phyloP scores from a whole-genome alignment of 2,329 filamentous ascomycete genomes.

The Diaporthe sp. region DNA sequence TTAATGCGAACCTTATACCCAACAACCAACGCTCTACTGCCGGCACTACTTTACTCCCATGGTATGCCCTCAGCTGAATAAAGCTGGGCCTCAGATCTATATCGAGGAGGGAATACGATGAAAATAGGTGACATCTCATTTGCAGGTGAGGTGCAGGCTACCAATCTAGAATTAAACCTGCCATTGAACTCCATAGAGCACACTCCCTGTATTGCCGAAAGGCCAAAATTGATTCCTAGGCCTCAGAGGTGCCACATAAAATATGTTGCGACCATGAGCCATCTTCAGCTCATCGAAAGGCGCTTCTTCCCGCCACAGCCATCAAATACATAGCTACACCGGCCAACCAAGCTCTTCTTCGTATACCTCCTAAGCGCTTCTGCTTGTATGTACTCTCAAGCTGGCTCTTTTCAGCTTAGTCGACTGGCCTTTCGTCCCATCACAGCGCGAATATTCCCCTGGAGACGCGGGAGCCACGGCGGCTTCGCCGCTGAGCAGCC shows the following conservation, averaged over 20 bases:
- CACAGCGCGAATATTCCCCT: not conserved
- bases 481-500: not conserved
- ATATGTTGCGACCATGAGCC: too few relatives aligned
- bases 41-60: not conserved
- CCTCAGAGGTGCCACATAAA: too few relatives aligned
- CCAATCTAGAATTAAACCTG: not conserved
- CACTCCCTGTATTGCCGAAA: not conserved
- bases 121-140: not conserved
- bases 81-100: not conserved
- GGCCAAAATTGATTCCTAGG: not conserved
- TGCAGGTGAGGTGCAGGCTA: not conserved
- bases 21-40: not conserved
- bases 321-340: not conserved
- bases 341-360: not conserved
- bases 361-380: too few relatives aligned
- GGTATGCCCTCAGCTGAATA: not conserved
- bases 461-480: not conserved
- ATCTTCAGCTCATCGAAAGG: not conserved
- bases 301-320: not conserved
- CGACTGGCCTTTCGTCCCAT: not conserved
- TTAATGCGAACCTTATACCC: not conserved
- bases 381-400: not conserved
- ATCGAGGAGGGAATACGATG: too few relatives aligned
- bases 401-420: not conserved
- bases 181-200: not conserved